These are phyloP conservation scores for Chrysoporthe austroafricana DNA, from an alignment of 2,329 filamentous ascomycete genomes.

Conservation along the genomic window DNA sequence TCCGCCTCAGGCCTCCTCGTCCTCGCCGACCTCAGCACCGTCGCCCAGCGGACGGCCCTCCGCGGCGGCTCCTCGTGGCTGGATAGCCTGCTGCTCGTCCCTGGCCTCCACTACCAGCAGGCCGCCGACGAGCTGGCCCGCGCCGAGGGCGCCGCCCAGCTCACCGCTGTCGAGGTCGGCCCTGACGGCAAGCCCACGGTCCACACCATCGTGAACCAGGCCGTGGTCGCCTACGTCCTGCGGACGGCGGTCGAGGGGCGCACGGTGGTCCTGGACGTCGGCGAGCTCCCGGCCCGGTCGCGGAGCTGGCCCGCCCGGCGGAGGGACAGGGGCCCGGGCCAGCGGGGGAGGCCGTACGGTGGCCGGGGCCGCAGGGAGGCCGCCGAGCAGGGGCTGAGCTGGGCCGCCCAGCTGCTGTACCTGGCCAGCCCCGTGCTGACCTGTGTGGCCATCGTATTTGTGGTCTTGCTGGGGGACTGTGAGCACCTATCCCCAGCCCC, in stretches of 20 bases:
- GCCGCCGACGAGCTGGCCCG: slow-evolving; percentile 54
- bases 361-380: slow-evolving; percentile 31
- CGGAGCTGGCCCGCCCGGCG: slow-evolving; percentile 31
- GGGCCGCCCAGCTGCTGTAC: slow-evolving; percentile 54
- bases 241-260: slow-evolving; percentile 60
- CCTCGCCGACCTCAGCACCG: slow-evolving; percentile 61
- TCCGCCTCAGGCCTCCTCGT: slow-evolving; percentile 38
- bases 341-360: slow-evolving; percentile 31
- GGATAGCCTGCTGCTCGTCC: slow-evolving; percentile 61
- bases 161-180: slow-evolving; percentile 44
- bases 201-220: slow-evolving; percentile 51
- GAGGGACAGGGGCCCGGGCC: slow-evolving; percentile 28
- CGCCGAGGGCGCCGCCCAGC: slow-evolving; percentile 45
- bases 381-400: slow-evolving; percentile 40
- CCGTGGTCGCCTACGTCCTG: slow-evolving; percentile 58
- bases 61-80: slow-evolving; percentile 60
- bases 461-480: slow-evolving; percentile 54
- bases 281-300: slow-evolving; percentile 52
- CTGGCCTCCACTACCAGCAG: slow-evolving; percentile 65
- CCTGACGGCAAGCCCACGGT: slow-evolving; percentile 36
- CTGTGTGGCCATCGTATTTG: slow-evolving; percentile 45
- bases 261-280: slow-evolving; percentile 60
- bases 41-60: slow-evolving; percentile 59
- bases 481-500: slow-evolving; percentile 22
- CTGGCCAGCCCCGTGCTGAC: slow-evolving; percentile 53